Conservation (phyloP, 208 protist species). For the Acanthamoeba divionensis region DNA sequence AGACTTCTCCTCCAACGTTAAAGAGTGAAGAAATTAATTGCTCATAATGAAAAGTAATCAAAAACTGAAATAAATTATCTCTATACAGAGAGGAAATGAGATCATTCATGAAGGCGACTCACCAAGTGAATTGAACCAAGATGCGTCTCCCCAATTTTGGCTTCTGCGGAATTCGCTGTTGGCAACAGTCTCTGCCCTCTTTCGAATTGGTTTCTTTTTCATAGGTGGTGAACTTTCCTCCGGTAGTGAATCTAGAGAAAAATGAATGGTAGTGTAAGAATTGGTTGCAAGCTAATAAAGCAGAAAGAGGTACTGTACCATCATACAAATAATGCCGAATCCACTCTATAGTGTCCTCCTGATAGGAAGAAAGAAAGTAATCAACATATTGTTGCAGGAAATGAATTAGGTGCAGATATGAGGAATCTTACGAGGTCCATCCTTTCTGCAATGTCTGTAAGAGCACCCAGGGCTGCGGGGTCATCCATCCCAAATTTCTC, state of each 20-base stretch:
- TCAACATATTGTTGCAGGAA: not conserved
- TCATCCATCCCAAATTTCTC: slow-evolving; percentile 23
- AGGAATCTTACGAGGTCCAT: not conserved
- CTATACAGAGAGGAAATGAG: no score
- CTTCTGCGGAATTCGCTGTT: not conserved
- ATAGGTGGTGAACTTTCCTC: not conserved
- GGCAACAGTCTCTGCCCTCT: not conserved
- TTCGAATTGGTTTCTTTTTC: not conserved
- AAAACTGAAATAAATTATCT: no score
- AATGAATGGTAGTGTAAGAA: not conserved
- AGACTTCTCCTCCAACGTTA: no score
- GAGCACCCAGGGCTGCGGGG: not conserved
- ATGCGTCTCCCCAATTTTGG: slow-evolving; percentile 4
- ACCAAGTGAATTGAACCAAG: slow-evolving; percentile 23
- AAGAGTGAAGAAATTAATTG: no score
- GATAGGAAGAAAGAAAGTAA: not conserved
- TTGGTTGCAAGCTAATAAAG: not conserved
- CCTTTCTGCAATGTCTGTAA: not conserved
- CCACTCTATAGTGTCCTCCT: slow-evolving; percentile 30
- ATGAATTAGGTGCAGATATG: not conserved
- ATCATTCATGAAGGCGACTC: no score
- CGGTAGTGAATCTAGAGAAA: not conserved
- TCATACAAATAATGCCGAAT: not conserved
- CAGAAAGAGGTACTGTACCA: no score
- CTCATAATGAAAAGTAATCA: no score